phyloP scores from a whole-genome alignment of 2,329 filamentous ascomycete genomes.

The Cladosporium velox region DNA sequence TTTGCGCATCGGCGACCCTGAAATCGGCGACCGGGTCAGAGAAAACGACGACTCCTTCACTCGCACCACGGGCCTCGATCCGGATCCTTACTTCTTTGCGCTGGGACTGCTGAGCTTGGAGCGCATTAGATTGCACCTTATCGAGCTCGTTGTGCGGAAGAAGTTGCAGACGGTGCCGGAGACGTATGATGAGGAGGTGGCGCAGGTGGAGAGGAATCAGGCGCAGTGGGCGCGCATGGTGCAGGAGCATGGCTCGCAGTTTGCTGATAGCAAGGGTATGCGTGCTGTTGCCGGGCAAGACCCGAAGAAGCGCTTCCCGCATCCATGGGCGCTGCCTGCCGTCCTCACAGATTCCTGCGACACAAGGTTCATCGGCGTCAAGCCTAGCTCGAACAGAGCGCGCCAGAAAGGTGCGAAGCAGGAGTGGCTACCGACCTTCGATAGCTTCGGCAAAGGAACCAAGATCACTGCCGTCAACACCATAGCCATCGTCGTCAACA shows the following conservation, averaged over 20 bases:
- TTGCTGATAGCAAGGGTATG: not conserved
- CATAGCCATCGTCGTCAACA: constrained; percentile 9
- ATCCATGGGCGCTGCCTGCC: constrained; percentile 19
- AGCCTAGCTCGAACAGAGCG: not conserved
- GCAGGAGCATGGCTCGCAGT: not conserved
- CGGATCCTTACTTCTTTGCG: constrained; percentile 17
- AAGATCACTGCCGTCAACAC: not conserved
- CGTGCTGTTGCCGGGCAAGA: not conserved
- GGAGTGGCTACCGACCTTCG: constrained; percentile 3
- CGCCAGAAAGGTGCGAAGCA: not conserved
- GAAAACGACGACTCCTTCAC: not conserved
- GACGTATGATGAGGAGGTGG: constrained; percentile 11
- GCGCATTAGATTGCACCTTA: not conserved
- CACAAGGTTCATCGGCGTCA: not conserved
- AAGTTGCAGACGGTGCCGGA: not conserved
- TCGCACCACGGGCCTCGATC: constrained; percentile 12
- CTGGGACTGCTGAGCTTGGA: not conserved
- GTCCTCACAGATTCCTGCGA: not conserved
- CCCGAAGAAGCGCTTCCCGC: not conserved
- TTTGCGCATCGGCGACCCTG: constrained; percentile 4
- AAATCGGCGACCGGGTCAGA: constrained; percentile 1
- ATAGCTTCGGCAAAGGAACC: not conserved
- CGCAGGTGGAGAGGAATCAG: constrained; percentile 4
- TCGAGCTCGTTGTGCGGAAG: not conserved
- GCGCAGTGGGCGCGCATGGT: constrained; percentile 4